Conservation (phyloP, 2,329 filamentous ascomycete genomes). For the Diatrype stigma region DNA sequence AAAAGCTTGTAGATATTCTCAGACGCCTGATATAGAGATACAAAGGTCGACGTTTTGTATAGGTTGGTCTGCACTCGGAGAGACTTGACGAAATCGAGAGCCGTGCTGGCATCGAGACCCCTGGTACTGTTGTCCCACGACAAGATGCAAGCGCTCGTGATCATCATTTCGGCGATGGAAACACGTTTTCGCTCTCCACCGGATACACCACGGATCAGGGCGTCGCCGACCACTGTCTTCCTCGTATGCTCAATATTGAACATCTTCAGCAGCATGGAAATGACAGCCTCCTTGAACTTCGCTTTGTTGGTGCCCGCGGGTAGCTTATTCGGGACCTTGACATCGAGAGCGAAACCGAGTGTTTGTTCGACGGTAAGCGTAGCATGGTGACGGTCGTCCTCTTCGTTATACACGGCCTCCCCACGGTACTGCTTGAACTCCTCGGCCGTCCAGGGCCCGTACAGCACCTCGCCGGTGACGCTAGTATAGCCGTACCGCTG, state of each 20-base stretch:
- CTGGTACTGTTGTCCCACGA: slow-evolving; percentile 75
- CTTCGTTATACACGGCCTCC: slow-evolving; percentile 81
- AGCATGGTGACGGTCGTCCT: slow-evolving; percentile 81
- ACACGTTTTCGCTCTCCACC: slow-evolving; percentile 78
- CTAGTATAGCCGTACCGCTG: slow-evolving; percentile 55
- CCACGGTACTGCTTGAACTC: slow-evolving; percentile 74
- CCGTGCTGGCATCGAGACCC: slow-evolving; percentile 64
- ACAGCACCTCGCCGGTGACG: slow-evolving; percentile 65
- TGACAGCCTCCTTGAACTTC: slow-evolving; percentile 73
- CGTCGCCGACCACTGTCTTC: slow-evolving; percentile 79
- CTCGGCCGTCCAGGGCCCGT: slow-evolving; percentile 67
- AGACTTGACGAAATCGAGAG: slow-evolving; percentile 63
- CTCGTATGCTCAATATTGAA: slow-evolving; percentile 90
- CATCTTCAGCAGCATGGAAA: slow-evolving; percentile 76
- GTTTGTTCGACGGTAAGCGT: slow-evolving; percentile 87
- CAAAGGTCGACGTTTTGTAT: slow-evolving; percentile 79
- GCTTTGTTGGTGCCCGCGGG: slow-evolving; percentile 67
- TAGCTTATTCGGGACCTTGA: slow-evolving; percentile 77
- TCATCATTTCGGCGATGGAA: slow-evolving; percentile 78
- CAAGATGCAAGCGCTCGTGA: slow-evolving; percentile 66
- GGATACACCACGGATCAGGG: slow-evolving; percentile 74
- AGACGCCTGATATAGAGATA: slow-evolving; percentile 80
- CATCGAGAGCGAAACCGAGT: slow-evolving; percentile 77
- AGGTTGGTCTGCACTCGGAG: slow-evolving; percentile 78
- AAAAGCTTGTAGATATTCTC: slow-evolving; percentile 77